These are phyloP conservation scores for Paramecium bursaria DNA, from an alignment of 73 alveolate species.

Conservation along the genomic window DNA sequence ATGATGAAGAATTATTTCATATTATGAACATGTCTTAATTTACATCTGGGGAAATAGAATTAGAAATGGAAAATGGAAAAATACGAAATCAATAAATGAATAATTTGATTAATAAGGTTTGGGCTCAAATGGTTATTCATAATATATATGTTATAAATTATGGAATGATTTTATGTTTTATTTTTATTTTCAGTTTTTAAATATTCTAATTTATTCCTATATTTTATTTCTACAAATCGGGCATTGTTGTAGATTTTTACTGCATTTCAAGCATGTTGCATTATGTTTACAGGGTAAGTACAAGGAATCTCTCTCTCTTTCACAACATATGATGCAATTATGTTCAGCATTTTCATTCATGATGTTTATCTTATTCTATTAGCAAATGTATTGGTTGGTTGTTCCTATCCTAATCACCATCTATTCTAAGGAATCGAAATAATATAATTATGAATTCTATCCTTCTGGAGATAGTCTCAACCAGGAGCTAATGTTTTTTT, in stretches of 20 bases:
- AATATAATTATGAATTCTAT: slow-evolving; percentile 1
- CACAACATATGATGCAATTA: slow-evolving; percentile 77
- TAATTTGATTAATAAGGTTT: too few relatives aligned
- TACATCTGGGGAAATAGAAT: too few relatives aligned
- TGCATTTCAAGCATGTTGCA: slow-evolving; percentile 81
- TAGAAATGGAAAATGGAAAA: too few relatives aligned
- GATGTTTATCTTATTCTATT: slow-evolving; percentile 42
- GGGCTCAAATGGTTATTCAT: too few relatives aligned
- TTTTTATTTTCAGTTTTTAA: slow-evolving; percentile 74
- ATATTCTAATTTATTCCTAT: slow-evolving; percentile 78
- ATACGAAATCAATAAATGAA: too few relatives aligned
- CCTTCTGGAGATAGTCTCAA: slow-evolving; percentile 67
- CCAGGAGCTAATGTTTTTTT: slow-evolving; percentile 42
- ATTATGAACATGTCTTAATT: too few relatives aligned
- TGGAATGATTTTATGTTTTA: too few relatives aligned
- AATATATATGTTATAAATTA: too few relatives aligned
- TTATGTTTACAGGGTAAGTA: slow-evolving; percentile 88
- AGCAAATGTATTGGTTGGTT: slow-evolving; percentile 53
- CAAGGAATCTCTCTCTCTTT: slow-evolving; percentile 78
- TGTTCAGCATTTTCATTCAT: neutral
- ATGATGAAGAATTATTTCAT: too few relatives aligned
- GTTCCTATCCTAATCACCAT: slow-evolving; percentile 64
- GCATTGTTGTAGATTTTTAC: slow-evolving; percentile 75
- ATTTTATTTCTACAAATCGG: slow-evolving; percentile 83
- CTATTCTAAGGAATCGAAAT: slow-evolving; percentile 12